Evolutionary conservation across 148 eudicot genomes (phyloP).

Genomic region (Nepenthes gracilis): DNA sequence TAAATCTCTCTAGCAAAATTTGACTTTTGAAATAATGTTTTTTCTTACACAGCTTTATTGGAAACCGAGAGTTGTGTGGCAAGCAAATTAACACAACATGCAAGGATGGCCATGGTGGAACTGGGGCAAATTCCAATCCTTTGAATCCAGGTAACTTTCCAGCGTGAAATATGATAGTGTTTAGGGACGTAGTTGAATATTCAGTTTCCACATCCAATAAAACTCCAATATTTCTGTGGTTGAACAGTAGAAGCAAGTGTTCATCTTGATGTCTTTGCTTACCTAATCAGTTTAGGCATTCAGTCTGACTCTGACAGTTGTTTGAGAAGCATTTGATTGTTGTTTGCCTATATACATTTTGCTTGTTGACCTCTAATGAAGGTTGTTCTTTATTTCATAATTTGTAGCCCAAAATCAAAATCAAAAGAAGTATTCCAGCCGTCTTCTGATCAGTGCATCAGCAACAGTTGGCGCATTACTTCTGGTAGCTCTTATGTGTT

Average conservation of each 20-base stretch:
- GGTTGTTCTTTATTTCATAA: conserved; percentile 2
- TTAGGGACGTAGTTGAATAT: background rate
- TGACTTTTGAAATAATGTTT: background rate
- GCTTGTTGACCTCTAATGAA: background rate
- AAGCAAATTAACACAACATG: conserved; percentile 49
- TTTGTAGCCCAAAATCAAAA: conserved; percentile 29
- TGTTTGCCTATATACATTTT: background rate
- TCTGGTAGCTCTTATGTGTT: conserved; percentile 95
- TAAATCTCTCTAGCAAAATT: background rate
- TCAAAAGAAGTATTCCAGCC: conserved; percentile 63
- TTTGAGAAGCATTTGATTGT: background rate
- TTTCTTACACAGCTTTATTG: conserved; percentile 48
- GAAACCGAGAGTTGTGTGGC: conserved; percentile 81
- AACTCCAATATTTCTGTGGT: background rate
- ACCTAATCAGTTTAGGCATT: too few species aligned
- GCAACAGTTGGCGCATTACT: conserved; percentile 96
- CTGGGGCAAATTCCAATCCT: conserved; percentile 24
- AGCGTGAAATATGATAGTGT: background rate
- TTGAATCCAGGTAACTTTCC: conserved; percentile 38
- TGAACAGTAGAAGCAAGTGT: too few species aligned
- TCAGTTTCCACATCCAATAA: background rate
- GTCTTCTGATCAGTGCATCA: conserved; percentile 79
- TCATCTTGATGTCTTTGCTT: too few species aligned
- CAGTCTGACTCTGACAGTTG: background rate
- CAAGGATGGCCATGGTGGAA: conserved; percentile 37